These are phyloP conservation scores for Echium plantagineum DNA, from an alignment of 257 asterid genomes.

Conservation along the genomic window DNA sequence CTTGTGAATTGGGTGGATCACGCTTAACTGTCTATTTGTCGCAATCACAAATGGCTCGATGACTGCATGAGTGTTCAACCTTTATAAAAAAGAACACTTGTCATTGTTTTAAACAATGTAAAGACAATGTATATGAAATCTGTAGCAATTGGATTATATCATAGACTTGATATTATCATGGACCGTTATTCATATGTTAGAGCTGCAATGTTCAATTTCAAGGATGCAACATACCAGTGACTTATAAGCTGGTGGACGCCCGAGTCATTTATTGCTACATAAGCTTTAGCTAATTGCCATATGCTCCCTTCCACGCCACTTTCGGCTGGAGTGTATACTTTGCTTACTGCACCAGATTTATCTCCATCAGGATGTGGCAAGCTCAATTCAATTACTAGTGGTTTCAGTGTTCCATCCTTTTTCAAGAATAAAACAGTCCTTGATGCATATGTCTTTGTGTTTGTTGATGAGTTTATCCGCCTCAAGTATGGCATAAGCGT, in stretches of 20 bases:
- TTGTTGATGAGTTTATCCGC: constrained; percentile 15
- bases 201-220: not conserved
- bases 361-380: constrained; percentile 19
- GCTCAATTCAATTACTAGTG: constrained; percentile 19
- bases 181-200: not conserved
- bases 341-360: constrained; percentile 13
- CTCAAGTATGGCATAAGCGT: constrained; percentile 15
- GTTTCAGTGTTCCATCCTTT: constrained; percentile 16
- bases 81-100: not conserved
- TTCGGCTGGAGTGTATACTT: constrained; percentile 20
- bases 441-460: constrained; percentile 16
- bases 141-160: too few species aligned
- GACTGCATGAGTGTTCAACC: constrained; percentile 21
- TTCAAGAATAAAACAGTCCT: constrained; percentile 18
- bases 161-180: too few species aligned
- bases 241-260: constrained; percentile 21
- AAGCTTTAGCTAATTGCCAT: constrained; percentile 25
- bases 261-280: constrained; percentile 20
- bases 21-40: constrained; percentile 23
- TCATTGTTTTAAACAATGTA: too few species aligned
- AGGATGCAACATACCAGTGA: constrained; percentile 11
- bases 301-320: constrained; percentile 11
- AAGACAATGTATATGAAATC: too few species aligned
- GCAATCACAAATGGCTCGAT: constrained; percentile 27
- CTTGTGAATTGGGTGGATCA: constrained; percentile 24